Base-by-base conservation (phyloP, 2,329 filamentous ascomycete genomes). In the Magnaporthiopsis rhizophila region DNA sequence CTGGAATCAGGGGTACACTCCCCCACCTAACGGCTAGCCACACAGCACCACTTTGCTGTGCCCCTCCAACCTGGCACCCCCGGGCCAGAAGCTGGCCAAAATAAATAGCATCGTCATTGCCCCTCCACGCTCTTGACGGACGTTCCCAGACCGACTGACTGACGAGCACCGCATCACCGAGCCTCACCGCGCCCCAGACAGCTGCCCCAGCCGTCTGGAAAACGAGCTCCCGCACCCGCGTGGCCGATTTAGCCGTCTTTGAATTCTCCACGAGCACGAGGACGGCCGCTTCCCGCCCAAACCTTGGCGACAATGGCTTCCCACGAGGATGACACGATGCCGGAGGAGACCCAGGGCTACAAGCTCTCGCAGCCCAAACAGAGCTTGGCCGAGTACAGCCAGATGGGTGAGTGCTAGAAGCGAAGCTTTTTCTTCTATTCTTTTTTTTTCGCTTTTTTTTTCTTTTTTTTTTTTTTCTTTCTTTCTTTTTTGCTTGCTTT, bases 361-460 rank as follows among this genome's bases (percentile, higher is more conserved):
- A 97, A 96, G 87, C 90, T 97, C 75, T 93, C 92, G 70, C 92
- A 97, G 86, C 84, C 84, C 68, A 97, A 97, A 89, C 97, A 98
- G 86, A 96, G 91, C 71, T 84, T 99, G 74, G 91, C 94, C 69
- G 91, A 97, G 78, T 97, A 97, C 80, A 85, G 94, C 74, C 84
- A 97, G 77, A 89, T 99, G 80, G 95, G 92, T 96, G 82, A 74
- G 90, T 82, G 18, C 6, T 6, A n/a, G 45, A 18, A 8, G 21
- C 18, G 8, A n/a, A 58, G 24, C 11, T 3, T 57, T 57, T 28
- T 21, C 28, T 58, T 24, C 12, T 24, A 26, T 58, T 58, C 26
- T 26, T 26, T 26, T 26, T 26, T 26, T 26, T 26, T 26, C 26
- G 26, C 26, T 26, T 26, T 26, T 15, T 58, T 58, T 58, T n/a